Conservation (phyloP, 2,329 filamentous ascomycete genomes). For the Plectosphaerella sp. region DNA sequence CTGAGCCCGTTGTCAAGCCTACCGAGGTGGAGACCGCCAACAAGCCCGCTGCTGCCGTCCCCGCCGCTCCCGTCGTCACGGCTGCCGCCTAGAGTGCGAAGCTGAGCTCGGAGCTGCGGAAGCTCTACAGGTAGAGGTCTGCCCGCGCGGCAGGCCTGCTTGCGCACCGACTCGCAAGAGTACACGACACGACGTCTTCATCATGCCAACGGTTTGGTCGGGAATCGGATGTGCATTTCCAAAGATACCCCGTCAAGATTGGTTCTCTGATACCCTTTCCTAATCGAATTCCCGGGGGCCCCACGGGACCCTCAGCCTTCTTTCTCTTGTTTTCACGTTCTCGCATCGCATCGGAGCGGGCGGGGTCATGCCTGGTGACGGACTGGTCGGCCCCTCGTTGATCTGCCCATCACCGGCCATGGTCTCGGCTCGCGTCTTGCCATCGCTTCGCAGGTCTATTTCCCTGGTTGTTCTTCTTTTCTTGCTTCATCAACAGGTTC, state of each 20-base stretch:
- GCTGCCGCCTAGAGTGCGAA: constrained; percentile 42
- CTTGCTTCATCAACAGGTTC: too few relatives aligned
- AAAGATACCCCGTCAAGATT: constrained; percentile 52
- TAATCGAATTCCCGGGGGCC: constrained; percentile 10
- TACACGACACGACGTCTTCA: constrained; percentile 12
- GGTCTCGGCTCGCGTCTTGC: neutral
- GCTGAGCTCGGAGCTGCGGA: constrained; percentile 1
- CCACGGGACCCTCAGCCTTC: constrained; percentile 3
- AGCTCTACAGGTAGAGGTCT: constrained; percentile 5
- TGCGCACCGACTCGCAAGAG: constrained; percentile 16
- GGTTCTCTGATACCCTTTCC: constrained; percentile 29
- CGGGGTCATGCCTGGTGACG: constrained; percentile 2
- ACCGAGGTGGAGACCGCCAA: constrained; percentile 30
- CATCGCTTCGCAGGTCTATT: constrained; percentile 14
- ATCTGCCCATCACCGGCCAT: neutral
- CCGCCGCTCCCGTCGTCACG: constrained; percentile 42
- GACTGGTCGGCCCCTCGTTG: too few relatives aligned
- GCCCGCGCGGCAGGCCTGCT: neutral
- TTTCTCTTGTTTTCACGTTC: constrained; percentile 15
- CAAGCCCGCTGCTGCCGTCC: constrained; percentile 35
- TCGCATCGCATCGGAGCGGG: constrained; percentile 9
- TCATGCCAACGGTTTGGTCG: constrained; percentile 24
- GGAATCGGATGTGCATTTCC: constrained; percentile 53
- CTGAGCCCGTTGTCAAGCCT: constrained; percentile 29
- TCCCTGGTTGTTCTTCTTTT: constrained; percentile 9